A percentile compares a stretch with the other conserved stretches of the same genome.
phyloP scores from a whole-genome alignment of 352 stramenopile species.

The Phytopythium vexans region DNA sequence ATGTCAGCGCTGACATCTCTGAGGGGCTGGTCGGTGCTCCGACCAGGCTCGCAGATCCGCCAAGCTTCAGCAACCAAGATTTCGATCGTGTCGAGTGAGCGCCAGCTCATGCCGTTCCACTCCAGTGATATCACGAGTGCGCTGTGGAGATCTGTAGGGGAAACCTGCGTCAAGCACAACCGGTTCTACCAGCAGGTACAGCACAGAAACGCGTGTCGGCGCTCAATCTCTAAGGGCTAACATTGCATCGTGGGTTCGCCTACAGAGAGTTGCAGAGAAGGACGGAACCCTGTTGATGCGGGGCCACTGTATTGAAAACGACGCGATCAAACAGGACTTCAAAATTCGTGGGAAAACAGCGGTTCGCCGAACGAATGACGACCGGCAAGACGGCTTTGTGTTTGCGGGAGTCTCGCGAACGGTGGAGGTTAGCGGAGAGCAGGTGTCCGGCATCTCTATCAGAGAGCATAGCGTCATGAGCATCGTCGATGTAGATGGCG shows the following conservation, averaged over 20 bases:
- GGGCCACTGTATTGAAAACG: not conserved
- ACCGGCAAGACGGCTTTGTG: not conserved
- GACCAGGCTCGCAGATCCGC: not conserved
- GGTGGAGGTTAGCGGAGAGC: not conserved
- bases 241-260: too few species aligned
- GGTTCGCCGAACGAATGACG: not conserved
- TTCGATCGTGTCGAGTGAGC: not conserved
- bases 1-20: too few species aligned
- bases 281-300: too few species aligned
- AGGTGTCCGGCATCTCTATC: not conserved
- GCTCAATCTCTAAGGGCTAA: too few species aligned
- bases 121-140: not conserved
- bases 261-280: too few species aligned
- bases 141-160: not conserved
- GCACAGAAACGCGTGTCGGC: too few species aligned
- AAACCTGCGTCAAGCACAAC: not conserved
- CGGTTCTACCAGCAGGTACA: not conserved
- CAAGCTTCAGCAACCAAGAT: too few species aligned
- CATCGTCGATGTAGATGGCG: not conserved
- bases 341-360: not conserved
- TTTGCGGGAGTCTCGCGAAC: not conserved
- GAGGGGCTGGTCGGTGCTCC: not conserved
- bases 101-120: conserved; percentile 2
- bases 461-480: not conserved
- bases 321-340: not conserved